Base-by-base conservation (phyloP, 768 basidiomycete genomes). In the Paxillus involutus region DNA sequence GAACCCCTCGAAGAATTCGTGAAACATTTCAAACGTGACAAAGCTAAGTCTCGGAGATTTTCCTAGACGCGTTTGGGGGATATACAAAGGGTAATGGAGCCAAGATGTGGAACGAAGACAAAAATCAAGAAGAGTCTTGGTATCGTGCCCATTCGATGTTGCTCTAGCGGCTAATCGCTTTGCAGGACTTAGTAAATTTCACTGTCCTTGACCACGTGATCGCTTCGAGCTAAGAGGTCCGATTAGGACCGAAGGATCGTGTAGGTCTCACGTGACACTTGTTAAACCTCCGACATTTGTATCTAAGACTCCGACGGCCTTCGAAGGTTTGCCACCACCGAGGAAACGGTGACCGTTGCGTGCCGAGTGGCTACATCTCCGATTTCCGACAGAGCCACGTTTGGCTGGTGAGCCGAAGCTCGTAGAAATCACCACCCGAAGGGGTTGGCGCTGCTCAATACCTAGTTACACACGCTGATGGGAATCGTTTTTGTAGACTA, bases 401-500 rank as follows among this genome's bases (percentile, higher is more conserved):
- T n/a, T 21, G 21, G 3, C 21, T 21, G 21, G 21, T 21, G 26
- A 26, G 26, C 26, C 26, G 6, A 26, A 26, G 26, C 26, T 6
- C 26, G 26, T 21, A 3, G 21, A 21, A 21, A 21, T 21, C 21
- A 21, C 21, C 21, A 3, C n/a, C n/a, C n/a, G 5, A 26, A 26
- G 26, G 26, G 26, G 26, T 26, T 26, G 26, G 26, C 21, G 21
- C 21, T 21, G 21, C 21, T 21, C 3, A 26, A 26, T 26, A 26
- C 26, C 6, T 3, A 3, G 26, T 26, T 26, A 26, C 26, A 6
- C 26, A 6, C 26, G 24, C 13, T 17, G 36, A 46, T 26, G 42
- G 46, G 17, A 55, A 59, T 41, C 43, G 42, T 43, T 63, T 59
- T 65, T 54, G 59, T 70, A 70, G 57, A 70, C 58, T 70, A 70